Conservation (phyloP, 257 asterid genomes). For the Buddleja alternifolia region DNA sequence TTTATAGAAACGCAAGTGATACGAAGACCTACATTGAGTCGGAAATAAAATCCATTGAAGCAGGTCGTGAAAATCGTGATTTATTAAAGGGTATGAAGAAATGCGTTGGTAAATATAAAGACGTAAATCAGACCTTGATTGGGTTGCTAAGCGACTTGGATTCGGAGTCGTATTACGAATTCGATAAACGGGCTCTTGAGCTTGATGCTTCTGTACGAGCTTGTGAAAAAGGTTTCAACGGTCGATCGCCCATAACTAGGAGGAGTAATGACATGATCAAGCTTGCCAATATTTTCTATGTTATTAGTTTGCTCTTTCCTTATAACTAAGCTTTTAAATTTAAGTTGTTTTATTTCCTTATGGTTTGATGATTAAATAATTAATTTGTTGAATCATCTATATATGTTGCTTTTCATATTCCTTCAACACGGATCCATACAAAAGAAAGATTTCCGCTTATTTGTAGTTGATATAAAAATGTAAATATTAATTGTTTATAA, state of each 20-base stretch:
- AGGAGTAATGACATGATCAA: slow-evolving; percentile 32
- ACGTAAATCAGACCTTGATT: slow-evolving; percentile 14
- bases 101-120: slow-evolving; percentile 29
- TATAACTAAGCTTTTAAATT: background rate
- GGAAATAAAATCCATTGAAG: background rate
- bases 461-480: no score
- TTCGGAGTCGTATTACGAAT: slow-evolving; percentile 29
- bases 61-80: background rate
- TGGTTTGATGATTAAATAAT: background rate
- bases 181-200: slow-evolving; percentile 17
- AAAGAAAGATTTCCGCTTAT: no score
- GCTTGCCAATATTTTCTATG: slow-evolving; percentile 33
- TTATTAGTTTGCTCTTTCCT: slow-evolving; percentile 33
- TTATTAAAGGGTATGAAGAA: background rate
- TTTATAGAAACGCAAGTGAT: slow-evolving; percentile 23
- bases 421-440: no score
- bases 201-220: slow-evolving; percentile 6
- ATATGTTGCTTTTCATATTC: no score
- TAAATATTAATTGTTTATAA: no score
- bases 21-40: slow-evolving; percentile 26
- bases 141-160: slow-evolving; percentile 34
- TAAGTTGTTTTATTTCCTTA: background rate
- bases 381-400: no score
- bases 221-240: slow-evolving; percentile 25
- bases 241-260: background rate